Evolutionary conservation across 768 basidiomycete species (phyloP).

Genomic region (Amanita thiersii): DNA sequence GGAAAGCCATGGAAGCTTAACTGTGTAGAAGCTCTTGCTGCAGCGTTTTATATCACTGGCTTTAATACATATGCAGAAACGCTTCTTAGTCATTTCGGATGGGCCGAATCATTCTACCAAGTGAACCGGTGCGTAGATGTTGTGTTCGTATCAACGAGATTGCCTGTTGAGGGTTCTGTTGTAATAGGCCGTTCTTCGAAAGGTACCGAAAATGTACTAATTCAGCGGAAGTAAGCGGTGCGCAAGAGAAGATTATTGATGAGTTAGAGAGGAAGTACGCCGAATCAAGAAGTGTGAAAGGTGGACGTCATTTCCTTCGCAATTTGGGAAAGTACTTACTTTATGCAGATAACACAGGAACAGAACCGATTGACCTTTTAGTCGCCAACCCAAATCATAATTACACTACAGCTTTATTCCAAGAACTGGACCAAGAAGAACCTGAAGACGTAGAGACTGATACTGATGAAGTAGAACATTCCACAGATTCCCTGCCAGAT

Average conservation of each 20-base stretch:
- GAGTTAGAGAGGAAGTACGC: slow-evolving; percentile 60
- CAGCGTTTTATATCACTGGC: slow-evolving; percentile 90
- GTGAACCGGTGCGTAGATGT: slow-evolving; percentile 60
- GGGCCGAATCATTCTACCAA: slow-evolving; percentile 83
- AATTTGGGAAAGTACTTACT: slow-evolving; percentile 1
- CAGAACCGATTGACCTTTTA: slow-evolving; percentile 50
- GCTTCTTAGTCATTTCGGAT: slow-evolving; percentile 77
- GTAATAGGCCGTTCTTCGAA: slow-evolving; percentile 52
- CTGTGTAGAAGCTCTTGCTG: slow-evolving; percentile 91
- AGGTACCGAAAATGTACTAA: slow-evolving; percentile 68
- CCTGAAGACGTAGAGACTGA: slow-evolving; percentile 7
- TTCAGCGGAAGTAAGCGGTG: slow-evolving; percentile 45
- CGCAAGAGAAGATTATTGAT: slow-evolving; percentile 62
- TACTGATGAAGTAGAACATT: not conserved
- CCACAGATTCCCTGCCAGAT: not conserved
- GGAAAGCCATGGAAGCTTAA: slow-evolving; percentile 96
- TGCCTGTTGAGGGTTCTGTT: not conserved
- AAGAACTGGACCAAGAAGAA: slow-evolving; percentile 14
- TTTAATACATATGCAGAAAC: slow-evolving; percentile 75
- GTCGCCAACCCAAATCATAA: slow-evolving; percentile 64
- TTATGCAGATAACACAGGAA: slow-evolving; percentile 13
- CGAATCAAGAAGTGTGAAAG: slow-evolving; percentile 44
- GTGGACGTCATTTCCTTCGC: slow-evolving; percentile 20
- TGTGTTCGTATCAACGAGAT: not conserved
- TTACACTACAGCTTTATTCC: slow-evolving; percentile 1